Percentiles rank a stretch among this genome's conserved stretches.
Evolutionary conservation across 129 eudicot species (phyloP).

Genomic region (Silybum marianum): DNA sequence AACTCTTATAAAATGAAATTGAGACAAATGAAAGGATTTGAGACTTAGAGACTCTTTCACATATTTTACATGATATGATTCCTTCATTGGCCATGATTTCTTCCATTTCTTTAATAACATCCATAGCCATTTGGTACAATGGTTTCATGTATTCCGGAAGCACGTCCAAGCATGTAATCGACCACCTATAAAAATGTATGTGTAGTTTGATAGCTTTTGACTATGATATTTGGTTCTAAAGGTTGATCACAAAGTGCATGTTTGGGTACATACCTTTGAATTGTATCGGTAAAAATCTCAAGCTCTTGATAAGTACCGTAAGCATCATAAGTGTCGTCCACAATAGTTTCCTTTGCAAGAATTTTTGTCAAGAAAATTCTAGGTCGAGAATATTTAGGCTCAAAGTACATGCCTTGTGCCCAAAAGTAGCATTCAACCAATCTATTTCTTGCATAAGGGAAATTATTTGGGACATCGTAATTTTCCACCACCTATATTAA

Average conservation of each 20-base stretch:
- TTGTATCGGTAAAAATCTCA: conserved; percentile 20
- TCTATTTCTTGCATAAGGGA: conserved; percentile 35
- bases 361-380: conserved; percentile 22
- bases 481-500: conserved; percentile 40
- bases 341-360: background rate
- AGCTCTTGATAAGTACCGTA: conserved; percentile 40
- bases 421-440: conserved; percentile 34
- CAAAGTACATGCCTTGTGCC: conserved; percentile 12
- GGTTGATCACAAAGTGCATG: too few relatives aligned
- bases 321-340: conserved; percentile 46
- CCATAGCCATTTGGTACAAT: background rate
- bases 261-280: conserved; percentile 27
- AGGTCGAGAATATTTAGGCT: conserved; percentile 27
- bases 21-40: too few relatives aligned
- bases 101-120: conserved; percentile 10
- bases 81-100: conserved; percentile 19
- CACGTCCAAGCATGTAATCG: conserved; percentile 2
- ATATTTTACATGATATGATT: conserved; percentile 13
- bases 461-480: conserved; percentile 7
- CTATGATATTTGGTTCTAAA: background rate
- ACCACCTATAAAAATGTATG: conserved; percentile 29
- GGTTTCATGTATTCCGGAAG: conserved; percentile 37
- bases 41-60: too few relatives aligned
- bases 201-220: background rate
- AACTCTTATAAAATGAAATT: too few relatives aligned